These are phyloP conservation scores for Litchi chinensis DNA, from an alignment of 345 rosid genomes.

Conservation along the genomic window DNA sequence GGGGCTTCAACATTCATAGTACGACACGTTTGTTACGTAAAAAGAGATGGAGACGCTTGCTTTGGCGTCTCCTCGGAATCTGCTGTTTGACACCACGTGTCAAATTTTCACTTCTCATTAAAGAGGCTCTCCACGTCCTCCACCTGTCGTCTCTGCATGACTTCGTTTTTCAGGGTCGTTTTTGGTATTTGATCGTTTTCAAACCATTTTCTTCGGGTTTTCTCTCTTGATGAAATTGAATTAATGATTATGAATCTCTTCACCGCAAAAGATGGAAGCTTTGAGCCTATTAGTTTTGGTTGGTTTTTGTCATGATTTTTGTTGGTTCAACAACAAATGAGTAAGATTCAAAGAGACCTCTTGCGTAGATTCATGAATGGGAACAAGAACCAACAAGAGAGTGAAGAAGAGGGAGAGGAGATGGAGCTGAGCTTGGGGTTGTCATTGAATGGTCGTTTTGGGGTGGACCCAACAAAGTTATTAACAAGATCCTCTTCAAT, in stretches of 20 bases:
- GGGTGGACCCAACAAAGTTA: constrained; percentile 63
- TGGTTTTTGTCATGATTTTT: constrained; percentile 6
- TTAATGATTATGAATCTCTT: background rate
- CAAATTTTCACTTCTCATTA: background rate
- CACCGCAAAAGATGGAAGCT: constrained; percentile 22
- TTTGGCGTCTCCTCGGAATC: constrained; percentile 39
- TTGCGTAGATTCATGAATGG: constrained; percentile 44
- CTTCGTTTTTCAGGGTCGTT: background rate
- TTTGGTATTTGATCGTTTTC: constrained; percentile 5
- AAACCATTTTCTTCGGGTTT: background rate
- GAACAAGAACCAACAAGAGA: constrained; percentile 17
- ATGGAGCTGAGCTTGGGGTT: constrained; percentile 78
- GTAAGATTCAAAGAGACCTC: constrained; percentile 37
- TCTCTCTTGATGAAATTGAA: background rate
- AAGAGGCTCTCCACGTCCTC: constrained; percentile 31
- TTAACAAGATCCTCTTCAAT: constrained; percentile 61
- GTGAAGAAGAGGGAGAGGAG: constrained; percentile 41
- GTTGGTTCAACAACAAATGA: constrained; percentile 3
- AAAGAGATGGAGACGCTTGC: constrained; percentile 25
- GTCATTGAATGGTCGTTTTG: constrained; percentile 79
- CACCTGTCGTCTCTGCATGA: constrained; percentile 35
- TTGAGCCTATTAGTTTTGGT: constrained; percentile 20
- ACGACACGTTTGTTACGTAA: constrained; percentile 34
- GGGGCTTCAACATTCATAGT: background rate
- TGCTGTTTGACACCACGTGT: constrained; percentile 34